Evolutionary conservation across 2,329 filamentous ascomycete genomes (phyloP).

Genomic region (Hortaea werneckii): DNA sequence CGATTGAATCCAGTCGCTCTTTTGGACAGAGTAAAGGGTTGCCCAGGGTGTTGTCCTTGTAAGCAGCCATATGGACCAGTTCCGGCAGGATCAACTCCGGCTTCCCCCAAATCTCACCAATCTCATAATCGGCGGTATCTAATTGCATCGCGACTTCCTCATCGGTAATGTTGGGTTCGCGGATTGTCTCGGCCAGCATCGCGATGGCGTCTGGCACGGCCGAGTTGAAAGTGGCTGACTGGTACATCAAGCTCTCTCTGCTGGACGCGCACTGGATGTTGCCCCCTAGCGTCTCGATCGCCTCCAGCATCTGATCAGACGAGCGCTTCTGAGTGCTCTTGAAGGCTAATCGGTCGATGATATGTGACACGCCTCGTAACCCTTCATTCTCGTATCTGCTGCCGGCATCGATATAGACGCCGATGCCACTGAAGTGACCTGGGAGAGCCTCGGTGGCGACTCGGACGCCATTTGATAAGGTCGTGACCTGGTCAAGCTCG

Average conservation of each 20-base stretch:
- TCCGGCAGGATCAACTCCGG: constrained; percentile 93
- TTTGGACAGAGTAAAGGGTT: constrained; percentile 86
- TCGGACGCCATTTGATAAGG: constrained; percentile 81
- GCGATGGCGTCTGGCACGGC: constrained; percentile 73
- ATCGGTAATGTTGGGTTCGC: constrained; percentile 72
- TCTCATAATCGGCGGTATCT: constrained; percentile 87
- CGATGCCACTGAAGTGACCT: constrained; percentile 87
- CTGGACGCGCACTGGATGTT: constrained; percentile 97
- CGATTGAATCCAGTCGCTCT: constrained; percentile 67
- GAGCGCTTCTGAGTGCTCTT: constrained; percentile 66
- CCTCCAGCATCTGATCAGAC: constrained; percentile 77
- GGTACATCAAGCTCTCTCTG: constrained; percentile 95
- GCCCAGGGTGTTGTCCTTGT: constrained; percentile 89
- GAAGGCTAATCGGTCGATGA: constrained; percentile 91
- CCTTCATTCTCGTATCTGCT: constrained; percentile 84
- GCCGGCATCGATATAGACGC: constrained; percentile 90
- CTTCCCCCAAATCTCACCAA: constrained; percentile 95
- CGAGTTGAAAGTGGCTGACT: constrained; percentile 93
- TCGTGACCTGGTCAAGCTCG: constrained; percentile 79
- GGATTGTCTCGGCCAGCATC: constrained; percentile 86
- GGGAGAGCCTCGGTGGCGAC: constrained; percentile 91
- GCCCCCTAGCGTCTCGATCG: constrained; percentile 77
- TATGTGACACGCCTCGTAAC: constrained; percentile 84
- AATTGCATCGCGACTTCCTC: constrained; percentile 81
- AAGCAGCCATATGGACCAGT: constrained; percentile 88